phyloP scores from a whole-genome alignment of 495 filamentous ascomycete genomes.

The Lindgomyces ingoldianus region DNA sequence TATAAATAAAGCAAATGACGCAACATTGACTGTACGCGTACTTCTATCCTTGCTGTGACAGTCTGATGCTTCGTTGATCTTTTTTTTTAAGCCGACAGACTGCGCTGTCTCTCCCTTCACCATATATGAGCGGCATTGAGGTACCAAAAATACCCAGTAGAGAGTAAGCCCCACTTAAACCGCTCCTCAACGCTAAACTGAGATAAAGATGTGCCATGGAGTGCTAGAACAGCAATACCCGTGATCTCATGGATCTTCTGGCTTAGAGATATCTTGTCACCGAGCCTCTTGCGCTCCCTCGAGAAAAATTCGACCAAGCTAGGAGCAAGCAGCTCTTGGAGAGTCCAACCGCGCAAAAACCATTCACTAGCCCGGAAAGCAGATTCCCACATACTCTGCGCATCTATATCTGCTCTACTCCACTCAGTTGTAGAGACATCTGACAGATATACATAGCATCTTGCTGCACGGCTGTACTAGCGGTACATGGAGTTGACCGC shows the following conservation, averaged over 20 bases:
- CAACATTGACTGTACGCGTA: background rate
- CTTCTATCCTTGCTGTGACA: no score
- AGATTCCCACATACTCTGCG: background rate
- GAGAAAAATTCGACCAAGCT: background rate
- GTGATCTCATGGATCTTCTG: background rate
- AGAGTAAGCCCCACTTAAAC: background rate
- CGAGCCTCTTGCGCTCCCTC: background rate
- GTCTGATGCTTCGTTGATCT: no score
- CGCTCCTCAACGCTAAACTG: background rate
- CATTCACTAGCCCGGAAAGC: background rate
- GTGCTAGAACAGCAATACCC: background rate
- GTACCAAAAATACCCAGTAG: background rate
- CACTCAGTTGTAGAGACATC: background rate
- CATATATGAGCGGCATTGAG: background rate
- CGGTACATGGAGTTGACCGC: background rate
- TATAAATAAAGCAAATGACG: no score
- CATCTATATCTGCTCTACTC: background rate
- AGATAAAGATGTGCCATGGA: background rate
- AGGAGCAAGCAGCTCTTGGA: background rate
- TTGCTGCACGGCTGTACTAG: background rate
- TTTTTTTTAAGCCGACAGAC: background rate
- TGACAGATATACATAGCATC: background rate
- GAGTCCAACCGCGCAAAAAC: background rate
- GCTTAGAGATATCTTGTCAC: background rate
- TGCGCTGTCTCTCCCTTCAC: background rate